Conservation (phyloP, 768 basidiomycete genomes). For the Mycena polygramma region DNA sequence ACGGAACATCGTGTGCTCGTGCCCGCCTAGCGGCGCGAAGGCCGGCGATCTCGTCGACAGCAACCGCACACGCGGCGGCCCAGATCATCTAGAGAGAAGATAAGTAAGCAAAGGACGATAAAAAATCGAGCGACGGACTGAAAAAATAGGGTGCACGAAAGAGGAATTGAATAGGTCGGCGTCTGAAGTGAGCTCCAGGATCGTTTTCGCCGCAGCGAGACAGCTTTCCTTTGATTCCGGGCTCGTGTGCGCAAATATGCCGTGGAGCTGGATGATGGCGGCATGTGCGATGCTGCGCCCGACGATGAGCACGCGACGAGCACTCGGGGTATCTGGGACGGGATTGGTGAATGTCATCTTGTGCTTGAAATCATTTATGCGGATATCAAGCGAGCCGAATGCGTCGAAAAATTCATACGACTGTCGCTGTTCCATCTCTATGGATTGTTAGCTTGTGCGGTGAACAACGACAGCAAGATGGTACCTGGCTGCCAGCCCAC, state of each 20-base stretch:
- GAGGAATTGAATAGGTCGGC: background rate
- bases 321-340: background rate
- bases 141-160: slow-evolving; percentile 21
- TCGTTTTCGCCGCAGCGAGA: slow-evolving; percentile 22
- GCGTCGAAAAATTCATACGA: background rate
- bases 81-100: slow-evolving; percentile 20
- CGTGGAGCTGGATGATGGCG: slow-evolving; percentile 34
- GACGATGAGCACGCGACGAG: slow-evolving; percentile 7
- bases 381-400: slow-evolving; percentile 15
- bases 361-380: background rate
- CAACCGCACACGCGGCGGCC: slow-evolving; percentile 23
- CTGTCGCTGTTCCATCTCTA: slow-evolving; percentile 9
- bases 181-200: slow-evolving; percentile 6
- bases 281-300: slow-evolving; percentile 31
- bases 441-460: background rate
- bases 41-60: slow-evolving; percentile 26
- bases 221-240: slow-evolving; percentile 20
- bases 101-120: background rate
- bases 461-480: background rate
- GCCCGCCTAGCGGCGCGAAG: slow-evolving; percentile 6
- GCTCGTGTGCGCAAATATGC: slow-evolving; percentile 10
- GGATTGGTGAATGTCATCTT: background rate
- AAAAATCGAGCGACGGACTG: background rate
- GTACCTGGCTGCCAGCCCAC: slow-evolving; percentile 6
- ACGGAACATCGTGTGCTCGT: background rate